A percentile compares a stretch with the other conserved stretches of the same genome.
These are phyloP conservation scores for Coix lacrymajobi DNA, from an alignment of 176 grass and related monocot genomes.

Conservation along the genomic window DNA sequence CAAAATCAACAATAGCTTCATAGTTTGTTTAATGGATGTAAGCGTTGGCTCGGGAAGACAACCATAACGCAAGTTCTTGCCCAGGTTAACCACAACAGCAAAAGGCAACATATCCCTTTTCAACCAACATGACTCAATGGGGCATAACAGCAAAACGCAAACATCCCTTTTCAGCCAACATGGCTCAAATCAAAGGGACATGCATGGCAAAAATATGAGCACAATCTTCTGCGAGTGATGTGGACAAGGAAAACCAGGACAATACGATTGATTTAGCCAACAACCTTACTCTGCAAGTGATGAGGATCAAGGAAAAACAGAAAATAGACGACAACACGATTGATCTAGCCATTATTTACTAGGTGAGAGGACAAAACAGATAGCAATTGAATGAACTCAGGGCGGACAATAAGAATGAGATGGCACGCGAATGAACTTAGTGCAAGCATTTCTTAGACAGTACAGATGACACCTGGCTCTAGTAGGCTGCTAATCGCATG, in stretches of 20 bases:
- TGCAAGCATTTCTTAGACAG: conserved; percentile 21
- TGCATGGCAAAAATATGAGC: background rate
- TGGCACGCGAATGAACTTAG: background rate
- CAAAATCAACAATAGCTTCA: background rate
- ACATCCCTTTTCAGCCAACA: background rate
- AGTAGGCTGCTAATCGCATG: conserved; percentile 9
- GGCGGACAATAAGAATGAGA: background rate
- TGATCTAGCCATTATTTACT: background rate
- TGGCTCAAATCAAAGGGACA: background rate
- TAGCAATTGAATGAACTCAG: background rate
- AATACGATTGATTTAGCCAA: background rate
- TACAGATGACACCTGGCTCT: conserved; percentile 24
- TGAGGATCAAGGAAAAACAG: background rate
- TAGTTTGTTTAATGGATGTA: background rate
- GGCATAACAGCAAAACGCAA: background rate
- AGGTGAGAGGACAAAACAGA: background rate
- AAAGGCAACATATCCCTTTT: no score
- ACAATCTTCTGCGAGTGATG: background rate
- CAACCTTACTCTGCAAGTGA: background rate
- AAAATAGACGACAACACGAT: background rate
- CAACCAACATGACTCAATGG: background rate
- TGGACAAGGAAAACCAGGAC: background rate
- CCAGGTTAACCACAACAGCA: background rate
- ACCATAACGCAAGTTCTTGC: background rate
- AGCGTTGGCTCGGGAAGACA: background rate